Evolutionary conservation across 192 early-diverging fungal genomes (phyloP), one percentile per base, ranked within the genome.

Genomic region (Diversispora eburnea): DNA sequence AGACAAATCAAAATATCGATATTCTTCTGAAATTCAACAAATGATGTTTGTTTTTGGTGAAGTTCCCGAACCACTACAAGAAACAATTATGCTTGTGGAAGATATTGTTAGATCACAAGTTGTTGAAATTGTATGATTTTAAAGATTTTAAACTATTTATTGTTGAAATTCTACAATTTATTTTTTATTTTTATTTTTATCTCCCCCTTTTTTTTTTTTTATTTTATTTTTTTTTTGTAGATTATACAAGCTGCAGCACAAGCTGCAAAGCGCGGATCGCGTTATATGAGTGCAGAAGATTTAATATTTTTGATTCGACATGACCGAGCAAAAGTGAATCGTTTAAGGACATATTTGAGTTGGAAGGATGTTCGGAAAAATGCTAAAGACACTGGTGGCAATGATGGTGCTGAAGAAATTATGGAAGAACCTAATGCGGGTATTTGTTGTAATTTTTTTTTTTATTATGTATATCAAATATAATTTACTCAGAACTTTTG

Each of bases 31-130:
- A 79, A 95, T 95, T 73, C 89, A 91, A 78, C 92, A 97, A 86
- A 98, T 98, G 97, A 99, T 99, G 97, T 99, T 95, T 85, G 97
- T 98, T 42, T 94, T 94, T 87, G 96, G 96, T 47, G 96, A 99
- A 76, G 91, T 96, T 49, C 81, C 87, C 45, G 95, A 97, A 77
- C 93, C 97, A 45, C 83, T 91, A 22, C 84, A 86, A 0, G 97
- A 97, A 57, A 96, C 96, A 0, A 91, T 92, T 17, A 84, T 86
- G 72, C 86, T 99, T 7, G 94, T 98, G 3, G 97, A 99, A 77
- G 97, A 99, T 74, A 95, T 99, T 79, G 93, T 95, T 22, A 85
- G 92, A 42, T 90, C 94, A 9, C 97, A 99, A 81, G 90, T 97
- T 69, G 93, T 94, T 68, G 94, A 97, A 75, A 93, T 97, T 76